A percentile compares a stretch with the other conserved stretches of the same genome.
These are phyloP conservation scores for Neopestalotiopsis sp. DNA, from an alignment of 2,329 filamentous ascomycete genomes.

Conservation along the genomic window DNA sequence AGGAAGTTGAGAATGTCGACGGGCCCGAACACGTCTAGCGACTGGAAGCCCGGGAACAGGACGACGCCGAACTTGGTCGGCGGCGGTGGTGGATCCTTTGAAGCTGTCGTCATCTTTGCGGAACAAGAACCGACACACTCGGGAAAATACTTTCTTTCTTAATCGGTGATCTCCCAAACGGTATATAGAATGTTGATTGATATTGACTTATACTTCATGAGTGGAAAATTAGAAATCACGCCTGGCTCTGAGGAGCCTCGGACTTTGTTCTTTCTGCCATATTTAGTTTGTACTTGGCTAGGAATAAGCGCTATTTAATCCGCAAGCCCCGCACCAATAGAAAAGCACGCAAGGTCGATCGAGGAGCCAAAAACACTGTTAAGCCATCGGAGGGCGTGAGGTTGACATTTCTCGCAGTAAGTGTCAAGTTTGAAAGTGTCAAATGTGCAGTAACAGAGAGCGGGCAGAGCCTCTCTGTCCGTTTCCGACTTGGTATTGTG, in stretches of 20 bases:
- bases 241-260: neutral
- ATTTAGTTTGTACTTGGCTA: neutral
- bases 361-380: neutral
- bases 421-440: too few relatives aligned
- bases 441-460: too few relatives aligned
- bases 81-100: neutral
- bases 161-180: too few relatives aligned
- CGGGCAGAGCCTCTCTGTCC: too few relatives aligned
- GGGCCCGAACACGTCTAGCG: constrained; percentile 52
- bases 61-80: constrained; percentile 45
- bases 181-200: neutral
- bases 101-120: neutral
- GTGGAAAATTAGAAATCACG: neutral
- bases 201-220: neutral
- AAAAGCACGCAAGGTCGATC: neutral
- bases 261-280: neutral
- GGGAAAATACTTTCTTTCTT: too few relatives aligned
- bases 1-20: constrained; percentile 50
- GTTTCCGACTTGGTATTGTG: too few relatives aligned
- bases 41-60: constrained; percentile 50
- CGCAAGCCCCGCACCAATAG: neutral
- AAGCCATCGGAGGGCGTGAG: neutral
- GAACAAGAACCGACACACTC: neutral
- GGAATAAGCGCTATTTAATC: neutral
- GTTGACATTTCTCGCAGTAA: neutral